Percentiles rank a stretch among this genome's conserved stretches.
phyloP scores from a whole-genome alignment of 345 rosid genomes.

The Adansonia digitata region DNA sequence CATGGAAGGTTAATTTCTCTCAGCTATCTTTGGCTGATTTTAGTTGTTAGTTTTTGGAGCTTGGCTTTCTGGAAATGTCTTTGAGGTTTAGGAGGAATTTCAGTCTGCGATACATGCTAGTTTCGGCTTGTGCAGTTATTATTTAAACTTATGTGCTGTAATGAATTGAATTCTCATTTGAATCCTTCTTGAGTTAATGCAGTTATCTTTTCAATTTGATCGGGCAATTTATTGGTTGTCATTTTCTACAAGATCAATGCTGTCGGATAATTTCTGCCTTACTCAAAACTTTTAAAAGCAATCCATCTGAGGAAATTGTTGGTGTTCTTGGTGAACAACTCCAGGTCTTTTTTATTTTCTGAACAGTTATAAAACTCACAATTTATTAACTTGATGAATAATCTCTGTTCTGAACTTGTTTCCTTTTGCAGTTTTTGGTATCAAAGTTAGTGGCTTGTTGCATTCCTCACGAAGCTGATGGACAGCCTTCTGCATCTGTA shows the following conservation, averaged over 20 bases:
- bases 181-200: slow-evolving; percentile 29
- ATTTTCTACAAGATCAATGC: slow-evolving; percentile 82
- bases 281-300: slow-evolving; percentile 48
- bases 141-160: background rate
- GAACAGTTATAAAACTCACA: background rate
- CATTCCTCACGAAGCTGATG: slow-evolving; percentile 45
- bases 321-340: slow-evolving; percentile 85
- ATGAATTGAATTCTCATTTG: slow-evolving; percentile 3
- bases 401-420: slow-evolving; percentile 10
- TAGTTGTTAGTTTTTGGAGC: background rate
- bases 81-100: background rate
- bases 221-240: slow-evolving; percentile 65
- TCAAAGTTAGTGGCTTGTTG: slow-evolving; percentile 85
- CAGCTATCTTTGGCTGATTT: background rate
- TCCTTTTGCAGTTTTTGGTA: slow-evolving; percentile 67
- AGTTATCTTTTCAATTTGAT: slow-evolving; percentile 86
- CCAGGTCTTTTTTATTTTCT: slow-evolving; percentile 47
- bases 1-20: background rate
- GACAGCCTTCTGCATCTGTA: slow-evolving; percentile 38
- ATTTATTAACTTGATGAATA: background rate
- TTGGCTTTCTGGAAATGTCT: background rate
- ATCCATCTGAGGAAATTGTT: slow-evolving; percentile 54
- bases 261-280: slow-evolving; percentile 62
- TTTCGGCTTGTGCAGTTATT: background rate
- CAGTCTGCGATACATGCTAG: background rate